Evolutionary conservation across 1,284 basidiomycete genomes (phyloP).

Genomic region (Rhodotorula sp.): DNA sequence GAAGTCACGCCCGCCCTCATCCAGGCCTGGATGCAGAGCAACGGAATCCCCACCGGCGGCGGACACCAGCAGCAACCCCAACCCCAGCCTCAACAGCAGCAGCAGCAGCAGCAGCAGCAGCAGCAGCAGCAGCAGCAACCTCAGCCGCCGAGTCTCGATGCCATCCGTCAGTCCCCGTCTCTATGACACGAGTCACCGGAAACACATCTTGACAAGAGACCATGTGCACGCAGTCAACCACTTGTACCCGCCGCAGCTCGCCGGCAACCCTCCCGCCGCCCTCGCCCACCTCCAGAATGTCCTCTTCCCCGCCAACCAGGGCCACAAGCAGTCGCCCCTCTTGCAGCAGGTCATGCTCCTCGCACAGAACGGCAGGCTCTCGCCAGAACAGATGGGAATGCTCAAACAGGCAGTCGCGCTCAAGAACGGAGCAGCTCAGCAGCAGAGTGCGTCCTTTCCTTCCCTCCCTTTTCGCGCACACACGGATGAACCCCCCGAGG

Average conservation of each 20-base stretch:
- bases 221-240: slow-evolving; percentile 31
- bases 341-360: slow-evolving; percentile 37
- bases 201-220: too few species aligned
- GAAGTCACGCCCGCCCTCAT: slow-evolving; percentile 34
- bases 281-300: slow-evolving; percentile 30
- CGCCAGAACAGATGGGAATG: slow-evolving; percentile 35
- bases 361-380: slow-evolving; percentile 29
- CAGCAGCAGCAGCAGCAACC: slow-evolving; percentile 16
- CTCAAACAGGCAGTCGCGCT: slow-evolving; percentile 33
- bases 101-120: slow-evolving; percentile 18
- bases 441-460: background rate
- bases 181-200: too few species aligned
- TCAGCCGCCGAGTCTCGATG: slow-evolving; percentile 21
- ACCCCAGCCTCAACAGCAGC: slow-evolving; percentile 8
- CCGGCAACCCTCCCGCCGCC: slow-evolving; percentile 28
- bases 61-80: background rate
- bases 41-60: slow-evolving; percentile 16
- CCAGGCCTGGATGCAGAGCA: slow-evolving; percentile 31
- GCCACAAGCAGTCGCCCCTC: slow-evolving; percentile 20
- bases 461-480: too few species aligned
- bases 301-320: slow-evolving; percentile 38
- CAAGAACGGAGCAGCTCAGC: slow-evolving; percentile 15
- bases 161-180: slow-evolving; percentile 11
- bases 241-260: slow-evolving; percentile 34
- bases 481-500: background rate